These are phyloP conservation scores for Blastosporella zonata DNA, from an alignment of 1,284 basidiomycete species.

Conservation along the genomic window DNA sequence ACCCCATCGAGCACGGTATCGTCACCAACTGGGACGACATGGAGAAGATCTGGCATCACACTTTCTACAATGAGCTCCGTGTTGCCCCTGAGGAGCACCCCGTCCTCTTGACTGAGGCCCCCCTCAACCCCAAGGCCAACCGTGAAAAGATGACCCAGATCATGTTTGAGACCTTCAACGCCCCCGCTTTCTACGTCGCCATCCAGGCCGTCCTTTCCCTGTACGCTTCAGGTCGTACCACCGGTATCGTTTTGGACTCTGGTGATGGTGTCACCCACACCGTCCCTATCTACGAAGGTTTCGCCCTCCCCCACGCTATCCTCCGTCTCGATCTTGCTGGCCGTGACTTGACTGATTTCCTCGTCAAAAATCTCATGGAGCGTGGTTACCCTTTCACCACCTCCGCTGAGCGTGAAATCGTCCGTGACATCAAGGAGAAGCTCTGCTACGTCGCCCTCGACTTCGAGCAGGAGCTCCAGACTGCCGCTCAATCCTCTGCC, in stretches of 20 bases:
- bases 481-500: slow-evolving; percentile 87
- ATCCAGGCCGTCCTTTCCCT: slow-evolving; percentile 93
- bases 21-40: slow-evolving; percentile 98
- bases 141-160: slow-evolving; percentile 97
- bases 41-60: slow-evolving; percentile 96
- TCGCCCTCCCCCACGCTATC: slow-evolving; percentile 93
- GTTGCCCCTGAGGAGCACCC: slow-evolving; percentile 91
- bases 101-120: slow-evolving; percentile 91
- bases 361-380: slow-evolving; percentile 93
- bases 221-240: slow-evolving; percentile 90
- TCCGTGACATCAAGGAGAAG: slow-evolving; percentile 98
- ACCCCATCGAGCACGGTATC: slow-evolving; percentile 82
- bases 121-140: slow-evolving; percentile 91
- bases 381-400: slow-evolving; percentile 95
- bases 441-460: slow-evolving; percentile 96
- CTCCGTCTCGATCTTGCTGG: slow-evolving; percentile 94
- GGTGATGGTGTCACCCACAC: slow-evolving; percentile 95
- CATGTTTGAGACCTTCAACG: slow-evolving; percentile 98
- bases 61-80: slow-evolving; percentile 87
- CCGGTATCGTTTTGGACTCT: slow-evolving; percentile 92
- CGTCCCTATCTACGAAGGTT: slow-evolving; percentile 95
- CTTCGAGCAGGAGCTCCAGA: slow-evolving; percentile 96
- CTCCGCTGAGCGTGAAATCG: slow-evolving; percentile 93
- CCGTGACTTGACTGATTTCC: slow-evolving; percentile 90
- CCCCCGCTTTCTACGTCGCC: slow-evolving; percentile 89